Evolutionary conservation across 805 yeast genomes (phyloP), one percentile per base, ranked within the genome.

Genomic region (Barnettozyma sp.): DNA sequence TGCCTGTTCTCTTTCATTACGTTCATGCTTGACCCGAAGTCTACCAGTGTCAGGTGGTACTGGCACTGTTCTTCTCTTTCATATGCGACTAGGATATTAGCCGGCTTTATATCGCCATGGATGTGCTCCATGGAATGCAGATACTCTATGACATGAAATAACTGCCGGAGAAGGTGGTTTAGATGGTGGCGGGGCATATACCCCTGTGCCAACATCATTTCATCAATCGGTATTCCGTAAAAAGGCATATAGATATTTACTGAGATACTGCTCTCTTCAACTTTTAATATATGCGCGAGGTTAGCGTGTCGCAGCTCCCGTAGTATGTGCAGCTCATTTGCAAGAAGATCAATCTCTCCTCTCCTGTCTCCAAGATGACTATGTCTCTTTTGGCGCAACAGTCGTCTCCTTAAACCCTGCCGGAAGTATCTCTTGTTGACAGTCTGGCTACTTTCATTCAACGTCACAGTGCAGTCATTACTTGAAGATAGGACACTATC

Each of bases 51-150:
- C 8, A 74, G 78, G 1, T 73, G 67, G 5, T 80, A 80, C 41
- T 68, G 69, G 7, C 7, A 71, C 43, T 71, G 72, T 43, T n/a
- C n/a, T n/a, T n/a, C n/a, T n/a, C n/a, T n/a, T n/a, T n/a, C n/a
- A n/a, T n/a, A n/a, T n/a, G 72, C 78, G 22, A 76, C 70, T 42
- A 76, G 57, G 16, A 76, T 71, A 49, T 76, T 76, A 6, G 81
- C 81, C 2, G 82, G 82, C 46, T 76, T 76, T 31, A 76, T 73
- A 50, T 76, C 83, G 29, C 82, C 57, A 52, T 76, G 83, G 15
- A 76, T 71, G 25, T 76, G 74, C 21, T 71, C 71, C 43, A 68
- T 70, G 4, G 71, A 68, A 51, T 76, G 83, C 30, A 76, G 52
- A 44, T 74, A 73, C 38, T 66, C 63, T 38, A 76, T 58, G 1